Percentiles rank a stretch among this genome's conserved stretches.
Conservation (phyloP, 768 basidiomycete species). For the Termitomyces sp. region DNA sequence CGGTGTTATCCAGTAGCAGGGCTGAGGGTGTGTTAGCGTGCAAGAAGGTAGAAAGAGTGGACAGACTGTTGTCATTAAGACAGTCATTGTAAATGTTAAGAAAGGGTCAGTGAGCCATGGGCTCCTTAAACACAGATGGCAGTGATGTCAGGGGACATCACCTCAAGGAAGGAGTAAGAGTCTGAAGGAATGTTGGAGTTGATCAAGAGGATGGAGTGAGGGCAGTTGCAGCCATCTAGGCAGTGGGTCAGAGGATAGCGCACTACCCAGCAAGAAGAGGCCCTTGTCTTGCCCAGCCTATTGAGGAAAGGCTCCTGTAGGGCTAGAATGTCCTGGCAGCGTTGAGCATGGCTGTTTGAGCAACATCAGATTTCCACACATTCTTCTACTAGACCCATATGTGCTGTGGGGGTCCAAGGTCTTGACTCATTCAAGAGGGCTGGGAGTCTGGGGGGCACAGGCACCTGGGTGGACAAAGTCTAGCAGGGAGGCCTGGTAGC, state of each 20-base stretch:
- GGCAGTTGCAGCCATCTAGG: not conserved
- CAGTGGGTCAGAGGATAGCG: not conserved
- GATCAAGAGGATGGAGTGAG: not conserved
- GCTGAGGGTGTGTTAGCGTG: not conserved
- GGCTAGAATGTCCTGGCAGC: not conserved
- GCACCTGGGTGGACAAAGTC: not conserved
- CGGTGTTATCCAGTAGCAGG: no score
- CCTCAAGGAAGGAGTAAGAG: not conserved
- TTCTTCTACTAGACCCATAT: not conserved
- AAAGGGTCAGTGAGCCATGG: not conserved
- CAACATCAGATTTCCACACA: not conserved
- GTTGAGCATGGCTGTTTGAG: not conserved
- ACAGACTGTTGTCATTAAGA: not conserved
- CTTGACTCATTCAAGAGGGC: not conserved
- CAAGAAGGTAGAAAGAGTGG: not conserved
- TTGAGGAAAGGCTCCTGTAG: not conserved
- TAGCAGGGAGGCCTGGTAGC: not conserved
- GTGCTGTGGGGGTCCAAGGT: not conserved
- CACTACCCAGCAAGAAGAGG: not conserved
- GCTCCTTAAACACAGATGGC: not conserved
- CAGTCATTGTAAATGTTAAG: not conserved
- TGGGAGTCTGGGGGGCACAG: no score
- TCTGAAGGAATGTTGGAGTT: not conserved
- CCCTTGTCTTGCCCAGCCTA: not conserved
- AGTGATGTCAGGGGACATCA: not conserved